These are phyloP conservation scores for Penicillium antarcticum DNA, from an alignment of 495 filamentous ascomycete species.

Conservation along the genomic window DNA sequence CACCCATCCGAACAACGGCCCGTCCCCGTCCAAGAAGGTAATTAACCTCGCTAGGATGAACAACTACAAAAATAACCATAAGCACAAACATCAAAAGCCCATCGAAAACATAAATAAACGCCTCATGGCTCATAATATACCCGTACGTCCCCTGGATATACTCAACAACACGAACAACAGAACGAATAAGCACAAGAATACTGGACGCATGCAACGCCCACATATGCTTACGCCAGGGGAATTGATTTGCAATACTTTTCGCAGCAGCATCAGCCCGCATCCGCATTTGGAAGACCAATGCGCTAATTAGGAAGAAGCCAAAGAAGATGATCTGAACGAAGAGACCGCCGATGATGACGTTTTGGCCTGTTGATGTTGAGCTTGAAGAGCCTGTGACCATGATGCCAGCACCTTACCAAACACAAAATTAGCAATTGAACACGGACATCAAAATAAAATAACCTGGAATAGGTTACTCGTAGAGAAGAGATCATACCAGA, in stretches of 20 bases:
- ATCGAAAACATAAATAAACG: conserved; percentile 63
- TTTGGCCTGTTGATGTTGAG: conserved; percentile 12
- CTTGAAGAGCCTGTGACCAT: conserved; percentile 13
- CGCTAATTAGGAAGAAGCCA: conserved; percentile 46
- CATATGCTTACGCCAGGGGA: conserved; percentile 52
- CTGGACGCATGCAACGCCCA: conserved; percentile 50
- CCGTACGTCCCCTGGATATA: conserved; percentile 55
- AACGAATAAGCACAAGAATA: conserved; percentile 57
- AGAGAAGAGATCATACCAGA: conserved; percentile 15
- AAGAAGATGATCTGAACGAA: conserved; percentile 53
- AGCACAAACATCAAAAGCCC: conserved; percentile 52
- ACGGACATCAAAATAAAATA: not conserved
- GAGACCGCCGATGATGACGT: conserved; percentile 44
- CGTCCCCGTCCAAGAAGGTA: conserved; percentile 18
- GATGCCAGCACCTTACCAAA: conserved; percentile 33
- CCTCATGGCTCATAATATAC: conserved; percentile 51
- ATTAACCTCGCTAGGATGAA: conserved; percentile 29
- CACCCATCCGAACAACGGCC: conserved; percentile 17
- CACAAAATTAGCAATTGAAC: not conserved
- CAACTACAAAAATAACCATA: conserved; percentile 47
- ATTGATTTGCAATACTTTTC: conserved; percentile 5
- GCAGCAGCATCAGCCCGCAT: conserved; percentile 18
- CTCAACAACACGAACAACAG: conserved; percentile 60
- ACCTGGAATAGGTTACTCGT: too few species aligned
- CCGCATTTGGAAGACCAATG: conserved; percentile 39